These are phyloP conservation scores for Melastoma malabathricum DNA, from an alignment of 345 rosid species.

Conservation along the genomic window DNA sequence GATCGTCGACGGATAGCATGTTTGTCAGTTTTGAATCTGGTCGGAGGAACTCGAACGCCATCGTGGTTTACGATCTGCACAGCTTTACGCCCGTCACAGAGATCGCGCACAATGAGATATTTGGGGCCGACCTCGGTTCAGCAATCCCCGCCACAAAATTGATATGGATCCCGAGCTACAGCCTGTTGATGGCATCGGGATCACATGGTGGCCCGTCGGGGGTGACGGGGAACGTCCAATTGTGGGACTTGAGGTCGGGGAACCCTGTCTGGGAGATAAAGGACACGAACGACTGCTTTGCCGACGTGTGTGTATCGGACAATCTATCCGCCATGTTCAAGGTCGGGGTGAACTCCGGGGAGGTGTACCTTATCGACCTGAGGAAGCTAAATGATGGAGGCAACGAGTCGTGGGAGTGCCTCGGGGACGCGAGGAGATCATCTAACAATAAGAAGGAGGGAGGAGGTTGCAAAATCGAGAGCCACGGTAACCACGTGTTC, in stretches of 20 bases:
- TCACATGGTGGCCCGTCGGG: slow-evolving; percentile 85
- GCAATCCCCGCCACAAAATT: slow-evolving; percentile 72
- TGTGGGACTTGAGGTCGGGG: slow-evolving; percentile 81
- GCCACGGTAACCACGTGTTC: slow-evolving; percentile 70
- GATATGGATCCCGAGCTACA: slow-evolving; percentile 51
- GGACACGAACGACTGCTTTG: slow-evolving; percentile 71
- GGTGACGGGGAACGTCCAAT: slow-evolving; percentile 44
- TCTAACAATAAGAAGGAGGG: slow-evolving; percentile 71
- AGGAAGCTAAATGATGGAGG: slow-evolving; percentile 35
- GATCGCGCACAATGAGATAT: slow-evolving; percentile 62
- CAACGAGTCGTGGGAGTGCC: slow-evolving; percentile 44
- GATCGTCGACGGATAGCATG: slow-evolving; percentile 39
- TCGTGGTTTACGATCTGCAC: slow-evolving; percentile 64
- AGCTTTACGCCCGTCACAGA: slow-evolving; percentile 49
- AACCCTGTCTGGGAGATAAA: slow-evolving; percentile 60
- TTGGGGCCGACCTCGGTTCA: slow-evolving; percentile 61
- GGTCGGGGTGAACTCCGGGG: slow-evolving; percentile 67
- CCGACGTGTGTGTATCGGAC: slow-evolving; percentile 70
- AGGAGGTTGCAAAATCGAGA: slow-evolving; percentile 56
- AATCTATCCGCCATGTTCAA: slow-evolving; percentile 50
- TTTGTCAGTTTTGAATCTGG: slow-evolving; percentile 90
- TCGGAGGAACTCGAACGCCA: slow-evolving; percentile 70
- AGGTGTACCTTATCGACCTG: slow-evolving; percentile 50
- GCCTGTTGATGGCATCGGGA: slow-evolving; percentile 71
- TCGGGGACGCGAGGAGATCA: slow-evolving; percentile 43